A percentile compares a stretch with the other conserved stretches of the same genome.
Conservation (phyloP, 2,329 filamentous ascomycete genomes). For the Alternaria triticina region DNA sequence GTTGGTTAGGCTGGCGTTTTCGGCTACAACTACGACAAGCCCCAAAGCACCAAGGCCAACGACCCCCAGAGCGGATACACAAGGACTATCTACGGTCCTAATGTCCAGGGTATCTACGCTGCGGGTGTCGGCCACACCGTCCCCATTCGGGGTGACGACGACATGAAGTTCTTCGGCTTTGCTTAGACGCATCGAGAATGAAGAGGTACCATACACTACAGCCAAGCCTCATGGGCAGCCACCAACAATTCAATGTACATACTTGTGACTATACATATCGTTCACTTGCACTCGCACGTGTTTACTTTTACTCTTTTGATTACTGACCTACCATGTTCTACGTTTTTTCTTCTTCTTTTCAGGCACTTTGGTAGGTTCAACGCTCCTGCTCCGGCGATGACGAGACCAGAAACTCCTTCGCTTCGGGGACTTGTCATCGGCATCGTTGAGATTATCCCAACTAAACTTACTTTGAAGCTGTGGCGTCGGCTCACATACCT, state of each 20-base stretch:
- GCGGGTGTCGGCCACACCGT: slow-evolving; percentile 45
- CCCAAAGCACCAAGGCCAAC: slow-evolving; percentile 37
- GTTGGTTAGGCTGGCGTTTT: slow-evolving; percentile 33
- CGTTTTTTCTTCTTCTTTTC: background rate
- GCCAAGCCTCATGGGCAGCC: background rate
- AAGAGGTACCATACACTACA: background rate
- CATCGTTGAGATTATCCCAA: background rate
- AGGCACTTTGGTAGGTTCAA: background rate
- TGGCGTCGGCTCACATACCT: background rate
- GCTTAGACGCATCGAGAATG: slow-evolving; percentile 7
- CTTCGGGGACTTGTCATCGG: background rate
- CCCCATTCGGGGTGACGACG: slow-evolving; percentile 39
- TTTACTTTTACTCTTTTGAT: background rate
- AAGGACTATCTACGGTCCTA: slow-evolving; percentile 37
- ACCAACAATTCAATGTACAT: background rate
- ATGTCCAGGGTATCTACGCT: slow-evolving; percentile 45
- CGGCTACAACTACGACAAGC: slow-evolving; percentile 40
- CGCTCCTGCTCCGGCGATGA: background rate
- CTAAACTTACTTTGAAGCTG: slow-evolving; percentile 4
- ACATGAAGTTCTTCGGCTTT: slow-evolving; percentile 46
- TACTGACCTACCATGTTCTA: background rate
- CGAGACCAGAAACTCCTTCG: background rate
- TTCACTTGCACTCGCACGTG: too few relatives aligned
- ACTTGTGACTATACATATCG: background rate
- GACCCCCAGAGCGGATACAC: slow-evolving; percentile 43